These are phyloP conservation scores for Apiotrichum montevideense DNA, from an alignment of 1,284 basidiomycete species.

Conservation along the genomic window DNA sequence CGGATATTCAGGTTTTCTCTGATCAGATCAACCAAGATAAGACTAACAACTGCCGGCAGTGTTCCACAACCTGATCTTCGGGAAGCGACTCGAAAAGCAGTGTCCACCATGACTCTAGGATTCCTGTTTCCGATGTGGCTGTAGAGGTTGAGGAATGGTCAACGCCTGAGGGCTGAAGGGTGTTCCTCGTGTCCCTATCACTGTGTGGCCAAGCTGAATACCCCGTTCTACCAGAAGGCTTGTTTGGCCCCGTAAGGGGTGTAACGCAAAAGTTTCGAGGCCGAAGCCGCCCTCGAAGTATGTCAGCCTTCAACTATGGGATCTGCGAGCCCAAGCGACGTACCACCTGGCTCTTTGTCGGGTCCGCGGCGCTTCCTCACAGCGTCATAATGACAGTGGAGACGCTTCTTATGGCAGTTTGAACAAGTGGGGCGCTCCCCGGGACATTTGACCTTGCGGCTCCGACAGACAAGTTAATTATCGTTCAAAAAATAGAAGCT, in stretches of 20 bases:
- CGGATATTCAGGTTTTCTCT: too few species aligned
- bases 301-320: too few species aligned
- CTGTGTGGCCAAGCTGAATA: too few species aligned
- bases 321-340: neutral
- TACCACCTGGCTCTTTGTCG: constrained; percentile 24
- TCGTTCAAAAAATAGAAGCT: neutral
- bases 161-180: too few species aligned
- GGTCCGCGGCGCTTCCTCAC: constrained; percentile 17
- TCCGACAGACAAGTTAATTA: too few species aligned
- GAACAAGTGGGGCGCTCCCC: constrained; percentile 15
- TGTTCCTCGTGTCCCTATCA: too few species aligned
- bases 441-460: constrained; percentile 20
- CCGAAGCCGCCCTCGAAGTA: constrained; percentile 9
- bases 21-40: too few species aligned
- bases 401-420: constrained; percentile 16
- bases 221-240: too few species aligned
- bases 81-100: neutral
- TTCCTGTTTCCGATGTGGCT: too few species aligned
- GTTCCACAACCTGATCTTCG: neutral
- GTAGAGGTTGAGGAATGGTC: too few species aligned
- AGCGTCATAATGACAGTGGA: constrained; percentile 16
- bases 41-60: neutral
- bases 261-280: neutral
- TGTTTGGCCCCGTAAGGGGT: neutral
- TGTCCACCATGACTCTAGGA: constrained; percentile 3